Evolutionary conservation across 164 flowering plant species (phyloP).

Genomic region (Magnolia kwangsiensis): DNA sequence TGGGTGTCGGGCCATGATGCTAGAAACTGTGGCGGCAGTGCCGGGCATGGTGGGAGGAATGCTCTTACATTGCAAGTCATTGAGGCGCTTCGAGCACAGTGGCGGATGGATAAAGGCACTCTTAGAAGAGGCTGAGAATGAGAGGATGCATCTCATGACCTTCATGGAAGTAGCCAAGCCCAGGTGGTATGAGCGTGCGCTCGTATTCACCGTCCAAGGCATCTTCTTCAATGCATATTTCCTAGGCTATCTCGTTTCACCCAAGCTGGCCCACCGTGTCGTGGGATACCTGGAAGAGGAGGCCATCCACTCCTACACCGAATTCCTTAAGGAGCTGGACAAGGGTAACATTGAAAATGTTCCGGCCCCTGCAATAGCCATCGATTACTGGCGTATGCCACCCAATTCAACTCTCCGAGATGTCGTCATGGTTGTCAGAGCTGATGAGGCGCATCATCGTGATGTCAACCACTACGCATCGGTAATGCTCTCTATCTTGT

Average conservation of each 20-base stretch:
- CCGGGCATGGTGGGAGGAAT: constrained; percentile 86
- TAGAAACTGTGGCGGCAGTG: constrained; percentile 78
- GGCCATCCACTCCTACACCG: constrained; percentile 72
- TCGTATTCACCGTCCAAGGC: constrained; percentile 60
- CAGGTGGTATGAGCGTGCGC: constrained; percentile 68
- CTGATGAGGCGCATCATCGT: constrained; percentile 74
- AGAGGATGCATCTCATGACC: constrained; percentile 80
- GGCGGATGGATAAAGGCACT: constrained; percentile 79
- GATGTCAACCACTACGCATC: constrained; percentile 77
- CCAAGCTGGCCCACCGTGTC: constrained; percentile 64
- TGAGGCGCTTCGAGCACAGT: constrained; percentile 67
- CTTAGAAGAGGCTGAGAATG: constrained; percentile 76
- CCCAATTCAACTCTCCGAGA: constrained; percentile 50
- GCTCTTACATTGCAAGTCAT: constrained; percentile 61
- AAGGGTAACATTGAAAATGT: constrained; percentile 62
- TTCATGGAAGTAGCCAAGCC: constrained; percentile 79
- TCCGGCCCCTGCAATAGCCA: constrained; percentile 74
- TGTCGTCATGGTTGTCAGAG: constrained; percentile 61
- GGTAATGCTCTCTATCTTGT: constrained; percentile 23
- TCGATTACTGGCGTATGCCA: constrained; percentile 69
- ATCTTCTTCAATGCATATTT: constrained; percentile 78
- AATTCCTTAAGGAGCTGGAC: constrained; percentile 69
- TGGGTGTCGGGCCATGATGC: constrained; percentile 81
- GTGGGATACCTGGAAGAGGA: constrained; percentile 78
- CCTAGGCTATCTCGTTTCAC: constrained; percentile 48